Evolutionary conservation across 2,329 filamentous ascomycete species (phyloP).

Genomic region (Phialocephala sp.): DNA sequence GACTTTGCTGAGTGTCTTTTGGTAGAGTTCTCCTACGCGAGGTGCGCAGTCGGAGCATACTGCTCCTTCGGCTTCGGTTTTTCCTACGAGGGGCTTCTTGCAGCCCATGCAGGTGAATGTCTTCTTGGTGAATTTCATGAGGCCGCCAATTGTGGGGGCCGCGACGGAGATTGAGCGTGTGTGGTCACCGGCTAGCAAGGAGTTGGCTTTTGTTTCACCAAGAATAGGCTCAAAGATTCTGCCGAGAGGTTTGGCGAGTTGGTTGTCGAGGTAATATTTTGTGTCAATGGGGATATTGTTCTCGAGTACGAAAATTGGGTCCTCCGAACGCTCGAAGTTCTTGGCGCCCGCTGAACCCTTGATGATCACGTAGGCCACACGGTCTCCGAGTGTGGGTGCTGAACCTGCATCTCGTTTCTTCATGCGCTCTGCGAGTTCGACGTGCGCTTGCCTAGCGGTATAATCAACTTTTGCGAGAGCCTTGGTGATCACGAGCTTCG

Average conservation of each 20-base stretch:
- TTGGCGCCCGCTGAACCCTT: conserved; percentile 88
- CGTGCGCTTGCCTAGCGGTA: conserved; percentile 90
- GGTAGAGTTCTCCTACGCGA: conserved; percentile 89
- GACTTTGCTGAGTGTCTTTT: conserved; percentile 85
- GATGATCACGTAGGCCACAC: conserved; percentile 97
- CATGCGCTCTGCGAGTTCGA: conserved; percentile 95
- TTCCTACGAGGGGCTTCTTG: conserved; percentile 89
- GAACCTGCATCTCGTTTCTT: conserved; percentile 95
- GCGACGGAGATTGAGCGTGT: conserved; percentile 94
- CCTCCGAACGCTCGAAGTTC: conserved; percentile 97
- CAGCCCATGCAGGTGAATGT: conserved; percentile 98
- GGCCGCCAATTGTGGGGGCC: conserved; percentile 85
- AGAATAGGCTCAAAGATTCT: conserved; percentile 98
- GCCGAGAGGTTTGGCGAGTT: conserved; percentile 90
- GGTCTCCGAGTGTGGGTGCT: conserved; percentile 89
- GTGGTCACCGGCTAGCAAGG: conserved; percentile 88
- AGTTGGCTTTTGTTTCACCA: conserved; percentile 87
- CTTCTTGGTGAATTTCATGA: conserved; percentile 99
- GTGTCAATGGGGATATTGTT: conserved; percentile 98
- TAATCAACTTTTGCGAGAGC: conserved; percentile 92
- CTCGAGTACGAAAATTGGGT: conserved; percentile 95
- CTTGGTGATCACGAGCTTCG: conserved; percentile 98
- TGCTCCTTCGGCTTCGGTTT: conserved; percentile 81
- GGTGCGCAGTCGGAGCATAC: conserved; percentile 87
- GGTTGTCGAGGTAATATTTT: conserved; percentile 98